Evolutionary conservation across 176 grass and related monocot genomes (phyloP), one percentile per base, ranked within the genome.

Genomic region (Coix lacrymajobi): DNA sequence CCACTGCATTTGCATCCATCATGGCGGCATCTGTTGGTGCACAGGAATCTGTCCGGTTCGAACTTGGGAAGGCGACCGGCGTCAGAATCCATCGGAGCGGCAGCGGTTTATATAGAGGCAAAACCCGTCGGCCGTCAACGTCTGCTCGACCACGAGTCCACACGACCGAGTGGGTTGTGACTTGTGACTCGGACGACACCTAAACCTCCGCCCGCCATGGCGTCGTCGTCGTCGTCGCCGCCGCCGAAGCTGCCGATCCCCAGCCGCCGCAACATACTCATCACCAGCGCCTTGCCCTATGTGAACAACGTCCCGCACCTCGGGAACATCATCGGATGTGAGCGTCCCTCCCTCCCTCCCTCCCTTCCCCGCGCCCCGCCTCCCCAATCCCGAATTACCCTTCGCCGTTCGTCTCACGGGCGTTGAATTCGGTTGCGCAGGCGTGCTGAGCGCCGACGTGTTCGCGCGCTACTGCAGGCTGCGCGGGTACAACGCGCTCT

Each of bases 231-330:
- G 14, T n/a, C 76, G 26, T 24, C 84, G 14, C 80, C 86, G 67
- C 79, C 84, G 22, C 63, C 73, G 58, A 92, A 81, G 82, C 87
- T 95, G 71, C 93, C 90, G 49, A 64, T 92, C 32, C 85, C 82
- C 40, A 82, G 90, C 43, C 90, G 87, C 70, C 90, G 87, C 20
- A 95, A 95, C 75, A 75, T 92, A 76, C 85, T 95, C 75, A 88
- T 92, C 90, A 95, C 90, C 40, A 90, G 93, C 82, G 90, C 90
- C 10, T 38, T 95, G 10, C 90, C 90, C 41, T 95, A 95, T 30
- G 90, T 92, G 60, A 95, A 95, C 83, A 95, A 95, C 76, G 88
- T 95, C 48, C 90, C 85, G 38, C 93, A 95, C 83, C 93, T 95
- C 17, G 93, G 90, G 40, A 92, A 92, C 82, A 92, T 92, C 81